A percentile compares a stretch with the other conserved stretches of the same genome.
Evolutionary conservation across 2,329 filamentous ascomycete species (phyloP).

Genomic region (Aspergillus eucalypticola): DNA sequence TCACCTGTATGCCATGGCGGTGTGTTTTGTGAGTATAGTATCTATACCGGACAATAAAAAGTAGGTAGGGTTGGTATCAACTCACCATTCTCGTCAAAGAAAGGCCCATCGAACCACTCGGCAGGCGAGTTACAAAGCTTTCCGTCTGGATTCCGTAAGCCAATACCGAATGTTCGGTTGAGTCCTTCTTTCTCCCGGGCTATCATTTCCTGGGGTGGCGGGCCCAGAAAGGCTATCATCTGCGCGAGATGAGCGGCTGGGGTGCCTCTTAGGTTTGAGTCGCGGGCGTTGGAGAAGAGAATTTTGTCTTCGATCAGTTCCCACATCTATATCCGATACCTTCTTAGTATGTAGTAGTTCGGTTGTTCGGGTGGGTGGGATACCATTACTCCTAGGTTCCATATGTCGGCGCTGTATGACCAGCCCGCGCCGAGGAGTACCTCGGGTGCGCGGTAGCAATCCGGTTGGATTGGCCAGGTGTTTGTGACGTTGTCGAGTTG

Average conservation of each 20-base stretch:
- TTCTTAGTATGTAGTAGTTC: background rate
- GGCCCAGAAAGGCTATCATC: background rate
- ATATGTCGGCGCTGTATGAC: conserved; percentile 41
- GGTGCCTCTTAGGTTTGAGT: background rate
- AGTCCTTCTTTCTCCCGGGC: background rate
- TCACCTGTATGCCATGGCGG: background rate
- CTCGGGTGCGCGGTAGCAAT: conserved; percentile 39
- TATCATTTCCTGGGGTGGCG: background rate
- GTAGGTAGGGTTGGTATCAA: background rate
- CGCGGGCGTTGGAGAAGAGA: background rate
- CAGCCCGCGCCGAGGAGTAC: conserved; percentile 37
- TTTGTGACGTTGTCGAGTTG: background rate
- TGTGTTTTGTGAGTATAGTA: too few species aligned
- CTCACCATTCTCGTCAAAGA: background rate
- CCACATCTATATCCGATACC: background rate
- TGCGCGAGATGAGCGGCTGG: background rate
- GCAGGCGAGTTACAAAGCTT: background rate
- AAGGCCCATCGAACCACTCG: background rate
- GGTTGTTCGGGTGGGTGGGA: background rate
- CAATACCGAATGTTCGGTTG: background rate
- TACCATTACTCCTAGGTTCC: conserved; percentile 38
- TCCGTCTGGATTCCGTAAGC: background rate
- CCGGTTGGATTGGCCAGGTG: conserved; percentile 40
- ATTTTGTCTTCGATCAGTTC: background rate
- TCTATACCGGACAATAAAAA: too few species aligned